Conservation (phyloP, 1,284 basidiomycete species). For the Ceratobasidium sp. region DNA sequence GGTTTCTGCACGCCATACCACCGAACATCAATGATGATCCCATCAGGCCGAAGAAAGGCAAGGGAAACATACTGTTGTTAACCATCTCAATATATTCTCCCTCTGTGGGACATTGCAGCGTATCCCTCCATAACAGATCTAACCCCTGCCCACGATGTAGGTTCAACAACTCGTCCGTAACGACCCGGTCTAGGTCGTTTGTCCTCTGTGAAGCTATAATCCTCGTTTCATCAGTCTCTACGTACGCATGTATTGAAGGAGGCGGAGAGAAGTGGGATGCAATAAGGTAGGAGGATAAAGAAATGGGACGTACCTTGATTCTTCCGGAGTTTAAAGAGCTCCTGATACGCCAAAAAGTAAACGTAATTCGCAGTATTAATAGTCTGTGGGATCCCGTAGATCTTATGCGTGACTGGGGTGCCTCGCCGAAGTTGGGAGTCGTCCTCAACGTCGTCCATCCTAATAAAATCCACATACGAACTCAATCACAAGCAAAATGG, state of each 20-base stretch:
- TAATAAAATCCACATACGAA: conserved; percentile 51
- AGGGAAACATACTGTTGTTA: conserved; percentile 81
- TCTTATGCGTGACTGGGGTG: conserved; percentile 90
- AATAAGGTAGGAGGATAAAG: conserved; percentile 10
- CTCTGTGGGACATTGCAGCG: conserved; percentile 90
- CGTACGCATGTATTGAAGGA: too few relatives aligned
- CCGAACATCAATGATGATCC: neutral
- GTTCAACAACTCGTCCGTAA: conserved; percentile 82
- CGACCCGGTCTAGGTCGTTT: conserved; percentile 46
- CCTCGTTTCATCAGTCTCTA: conserved; percentile 24
- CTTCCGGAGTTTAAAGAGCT: conserved; percentile 71
- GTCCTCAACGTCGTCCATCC: conserved; percentile 98
- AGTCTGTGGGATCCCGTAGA: conserved; percentile 95
- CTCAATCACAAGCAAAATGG: neutral
- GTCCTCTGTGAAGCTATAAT: conserved; percentile 38
- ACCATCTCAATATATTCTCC: conserved; percentile 97
- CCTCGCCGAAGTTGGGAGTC: conserved; percentile 91
- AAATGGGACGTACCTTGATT: conserved; percentile 22
- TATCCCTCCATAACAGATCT: conserved; percentile 95
- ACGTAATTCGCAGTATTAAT: conserved; percentile 99
- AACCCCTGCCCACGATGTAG: conserved; percentile 96
- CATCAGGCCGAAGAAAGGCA: neutral
- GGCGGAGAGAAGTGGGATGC: too few relatives aligned
- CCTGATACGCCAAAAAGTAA: conserved; percentile 89
- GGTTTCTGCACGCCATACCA: conserved; percentile 79